Base-by-base conservation (phyloP, 331 rosid species). In the Pyracantha coccinea region DNA sequence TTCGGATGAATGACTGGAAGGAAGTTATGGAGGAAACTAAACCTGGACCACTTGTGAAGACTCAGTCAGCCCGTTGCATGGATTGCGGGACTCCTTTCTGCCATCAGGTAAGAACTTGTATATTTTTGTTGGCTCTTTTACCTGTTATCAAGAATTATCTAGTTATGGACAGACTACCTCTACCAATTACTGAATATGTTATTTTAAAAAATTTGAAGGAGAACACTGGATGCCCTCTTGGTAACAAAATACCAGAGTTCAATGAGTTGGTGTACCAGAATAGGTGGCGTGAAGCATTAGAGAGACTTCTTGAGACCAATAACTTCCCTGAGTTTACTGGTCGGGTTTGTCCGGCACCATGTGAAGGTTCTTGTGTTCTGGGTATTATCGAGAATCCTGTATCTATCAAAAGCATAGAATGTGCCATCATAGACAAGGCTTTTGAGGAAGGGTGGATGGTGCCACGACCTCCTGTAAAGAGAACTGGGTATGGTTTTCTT, bases 51-150 rank as follows among this genome's bases (percentile, higher is more conserved):
- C 99, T 95, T 73, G 66, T 95, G 78, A 90, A 88, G 75, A 95
- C 99, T 55, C 99, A 95, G 71, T 90, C 99, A n/a, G 99, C 99
- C 31, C 98, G 99, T 55, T 95, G 99, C 86, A 95, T 95, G 99
- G 99, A 95, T 77, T 95, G 99, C 73, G 99, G 99, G 24, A 95
- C 99, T 74, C 99, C 99, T 64, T 93, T 93, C 84, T 95, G 99
- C 84, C 99, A 92, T 85, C 99, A 95, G 90, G 99, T 95, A 75
- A 70, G 71, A 66, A 15, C 67, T 60, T 27, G 11, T n/a, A 19
- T 11, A 23, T 33, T 25, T 7, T 24, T 69, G 33, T 9, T 54
- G n/a, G n/a, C 57, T 68, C n/a, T 17, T 24, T 14, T 33, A 61
- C 24, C 53, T 20, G 44, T 70, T 29, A 67, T 33, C 5, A 7